Base-by-base conservation (phyloP, 2,329 filamentous ascomycete genomes). In the Fusarium bulbicola region DNA sequence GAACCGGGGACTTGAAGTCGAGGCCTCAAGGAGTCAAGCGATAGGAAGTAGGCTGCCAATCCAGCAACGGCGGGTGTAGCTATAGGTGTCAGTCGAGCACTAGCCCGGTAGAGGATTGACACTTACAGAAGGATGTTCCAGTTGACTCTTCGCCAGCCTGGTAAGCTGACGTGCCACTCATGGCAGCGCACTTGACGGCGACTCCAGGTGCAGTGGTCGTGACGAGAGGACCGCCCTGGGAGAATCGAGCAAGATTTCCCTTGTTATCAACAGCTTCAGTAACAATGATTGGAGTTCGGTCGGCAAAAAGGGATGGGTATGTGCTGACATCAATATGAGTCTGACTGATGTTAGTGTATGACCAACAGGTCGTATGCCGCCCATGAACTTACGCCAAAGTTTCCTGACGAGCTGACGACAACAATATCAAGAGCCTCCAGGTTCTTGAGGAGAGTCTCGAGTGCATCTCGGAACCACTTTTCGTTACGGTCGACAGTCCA, bases 51-150 rank as follows among this genome's bases (percentile, higher is more conserved):
- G 8, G 52, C 52, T 9, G 26, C 26, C 20, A 54, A 18, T 40
- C 52, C 52, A 40, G 52, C 36, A 10, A 54, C 36, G 3, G 36
- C 52, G 2, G 52, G 52, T 14, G 36, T 54, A 11, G 36, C 52
- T 40, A 14, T 40, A 0, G 8, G 14, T 9, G 14, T 54, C 16
- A 54, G 26, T 28, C 0, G 7, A 4, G 20, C 2, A 4, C 24
- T n/a, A 9, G 8, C 18, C n/a, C 3, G n/a, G 8, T 12, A 16
- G 18, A 18, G 2, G 16, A 28, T 18, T 0, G 7, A 2, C 1
- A n/a, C 52, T 18, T 28, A 54, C 52, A 54, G 52, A 54, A 54
- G 7, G 52, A 54, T n/a, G 52, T 54, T 24, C 26, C 50, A 7
- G 50, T 28, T 40, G 49, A 21, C 18, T 1, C 32, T 26, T 53